Conservation (phyloP, 2,329 filamentous ascomycete genomes). For the Hypocrella siamensis region DNA sequence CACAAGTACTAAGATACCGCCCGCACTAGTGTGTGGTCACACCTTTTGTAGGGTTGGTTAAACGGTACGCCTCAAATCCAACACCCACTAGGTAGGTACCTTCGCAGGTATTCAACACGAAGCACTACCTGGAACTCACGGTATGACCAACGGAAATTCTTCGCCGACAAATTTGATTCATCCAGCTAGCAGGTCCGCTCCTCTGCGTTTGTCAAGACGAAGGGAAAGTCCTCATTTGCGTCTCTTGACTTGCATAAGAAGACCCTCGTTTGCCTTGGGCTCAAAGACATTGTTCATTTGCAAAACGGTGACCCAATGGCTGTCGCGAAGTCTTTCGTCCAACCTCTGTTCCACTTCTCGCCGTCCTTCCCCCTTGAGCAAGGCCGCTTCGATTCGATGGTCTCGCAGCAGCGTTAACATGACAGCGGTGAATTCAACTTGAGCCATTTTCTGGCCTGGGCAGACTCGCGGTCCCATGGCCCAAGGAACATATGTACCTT, state of each 20-base stretch:
- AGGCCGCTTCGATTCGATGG: not conserved
- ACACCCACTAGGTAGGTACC: too few relatives aligned
- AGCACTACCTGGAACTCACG: too few relatives aligned
- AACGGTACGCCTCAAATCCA: too few relatives aligned
- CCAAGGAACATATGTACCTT: conserved; percentile 30
- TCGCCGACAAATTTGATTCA: too few relatives aligned
- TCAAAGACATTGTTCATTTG: conserved; percentile 2
- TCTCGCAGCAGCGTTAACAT: conserved; percentile 18
- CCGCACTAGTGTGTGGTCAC: too few relatives aligned
- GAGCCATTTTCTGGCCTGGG: conserved; percentile 36
- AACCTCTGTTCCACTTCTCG: not conserved
- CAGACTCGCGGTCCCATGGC: conserved; percentile 31
- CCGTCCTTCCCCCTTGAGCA: not conserved
- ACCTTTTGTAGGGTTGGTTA: too few relatives aligned
- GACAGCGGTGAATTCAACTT: conserved; percentile 36
- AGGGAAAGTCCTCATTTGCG: too few relatives aligned
- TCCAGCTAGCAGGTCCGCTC: too few relatives aligned
- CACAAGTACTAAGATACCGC: too few relatives aligned
- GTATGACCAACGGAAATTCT: too few relatives aligned
- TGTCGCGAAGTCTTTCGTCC: conserved; percentile 1
- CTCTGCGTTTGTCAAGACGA: too few relatives aligned
- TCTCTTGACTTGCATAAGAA: not conserved
- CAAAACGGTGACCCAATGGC: conserved; percentile 1
- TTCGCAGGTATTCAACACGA: too few relatives aligned
- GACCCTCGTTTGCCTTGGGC: not conserved